Evolutionary conservation across 805 yeast species (phyloP).

Genomic region (Naumovozyma baii): DNA sequence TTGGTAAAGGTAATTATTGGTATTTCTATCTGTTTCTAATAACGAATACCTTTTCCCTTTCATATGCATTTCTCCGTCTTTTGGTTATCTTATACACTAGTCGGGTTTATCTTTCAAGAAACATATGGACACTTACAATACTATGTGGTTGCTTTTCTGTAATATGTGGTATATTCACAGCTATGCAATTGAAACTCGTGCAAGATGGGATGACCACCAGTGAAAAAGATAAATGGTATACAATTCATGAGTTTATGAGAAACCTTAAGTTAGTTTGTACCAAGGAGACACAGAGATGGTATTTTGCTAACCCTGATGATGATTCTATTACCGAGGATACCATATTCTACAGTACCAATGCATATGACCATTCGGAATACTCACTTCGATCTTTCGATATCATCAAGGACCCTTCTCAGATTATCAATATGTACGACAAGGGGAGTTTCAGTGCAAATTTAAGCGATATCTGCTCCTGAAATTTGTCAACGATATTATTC

Average conservation of each 20-base stretch:
- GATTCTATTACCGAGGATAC: constrained; percentile 1
- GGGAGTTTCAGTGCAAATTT: constrained; percentile 22
- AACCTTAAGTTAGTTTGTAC: constrained; percentile 31
- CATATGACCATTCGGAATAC: constrained; percentile 21
- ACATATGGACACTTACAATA: constrained; percentile 32
- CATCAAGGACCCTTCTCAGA: constrained; percentile 12
- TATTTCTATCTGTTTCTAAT: constrained; percentile 51
- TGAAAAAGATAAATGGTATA: constrained; percentile 65
- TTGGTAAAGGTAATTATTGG: constrained; percentile 55
- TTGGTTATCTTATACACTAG: constrained; percentile 5
- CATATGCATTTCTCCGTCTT: constrained; percentile 35
- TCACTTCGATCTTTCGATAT: constrained; percentile 1
- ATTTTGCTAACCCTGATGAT: constrained; percentile 5
- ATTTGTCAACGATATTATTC: no score
- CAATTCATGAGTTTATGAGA: constrained; percentile 42
- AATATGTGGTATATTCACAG: constrained; percentile 37
- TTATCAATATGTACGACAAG: constrained; percentile 26
- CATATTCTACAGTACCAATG: constrained; percentile 23
- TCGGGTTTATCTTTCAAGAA: constrained; percentile 10
- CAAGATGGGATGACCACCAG: constrained; percentile 66
- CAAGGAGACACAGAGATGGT: constrained; percentile 12
- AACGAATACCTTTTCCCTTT: constrained; percentile 37
- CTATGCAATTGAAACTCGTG: constrained; percentile 40
- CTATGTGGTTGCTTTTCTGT: constrained; percentile 37
- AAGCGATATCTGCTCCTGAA: constrained; percentile 13